Evolutionary conservation across 208 protist genomes (phyloP), one percentile per base, ranked within the genome.

Genomic region (Wallacemonas sp.): DNA sequence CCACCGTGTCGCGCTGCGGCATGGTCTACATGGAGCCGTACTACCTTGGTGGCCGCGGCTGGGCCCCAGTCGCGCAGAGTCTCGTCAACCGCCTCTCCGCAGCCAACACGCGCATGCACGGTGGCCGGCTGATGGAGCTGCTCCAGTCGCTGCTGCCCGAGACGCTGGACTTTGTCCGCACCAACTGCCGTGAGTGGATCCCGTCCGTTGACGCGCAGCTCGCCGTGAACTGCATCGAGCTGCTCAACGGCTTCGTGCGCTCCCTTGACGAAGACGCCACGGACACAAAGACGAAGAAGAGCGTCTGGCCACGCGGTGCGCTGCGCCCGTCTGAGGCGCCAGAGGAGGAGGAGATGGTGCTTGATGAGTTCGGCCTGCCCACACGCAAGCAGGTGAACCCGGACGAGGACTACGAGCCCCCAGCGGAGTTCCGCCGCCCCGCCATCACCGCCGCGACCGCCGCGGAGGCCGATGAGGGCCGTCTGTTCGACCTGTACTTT

Each of bases 1-100:
- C 98, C 16, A 99, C 98, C 4, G 98, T 99, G 39, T 99, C 97
- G 21, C 88, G 98, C 43, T 99, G 98, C 76, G 98, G 98, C 63
- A 99, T 99, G 98, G 96, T 99, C 52, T 99, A 95, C 73, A 85
- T 98, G 69, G 97, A 99, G 73, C 88, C 94, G 30, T 96, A 88
- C 76, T 97, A 97, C 69, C 73, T 95, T 2, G 91, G 97, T 66
- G 84, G 88, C 16, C 84, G 92, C n/a, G 93, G 95, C n/a, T 96
- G 92, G 92, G 73, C 83, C 36, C 88, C 83, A 11, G 83, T 96
- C 70, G 81, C 85, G 23, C 74, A 76, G 58, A 92, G 78, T 27
- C 76, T 96, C 46, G 68, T 88, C 8, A 57, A 61, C 33, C 52
- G 85, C 52, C 87, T 92, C 70, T 71, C 80, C 14, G 68, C 69